phyloP scores from a whole-genome alignment of 1,139 yeast species.

The Candida sp. region DNA sequence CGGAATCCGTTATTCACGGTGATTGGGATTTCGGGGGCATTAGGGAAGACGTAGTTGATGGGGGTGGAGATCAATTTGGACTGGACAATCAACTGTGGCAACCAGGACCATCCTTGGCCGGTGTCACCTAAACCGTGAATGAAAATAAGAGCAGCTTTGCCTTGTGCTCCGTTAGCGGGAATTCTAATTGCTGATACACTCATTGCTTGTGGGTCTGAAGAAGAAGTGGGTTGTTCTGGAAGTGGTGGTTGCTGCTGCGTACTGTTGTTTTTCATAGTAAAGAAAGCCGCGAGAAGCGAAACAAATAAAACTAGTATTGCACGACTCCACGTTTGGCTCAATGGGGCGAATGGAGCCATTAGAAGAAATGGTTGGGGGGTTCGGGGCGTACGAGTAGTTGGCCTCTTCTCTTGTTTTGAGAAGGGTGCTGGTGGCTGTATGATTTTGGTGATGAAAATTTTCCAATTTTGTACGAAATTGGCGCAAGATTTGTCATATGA shows the following conservation, averaged over 20 bases:
- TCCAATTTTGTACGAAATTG: too few species aligned
- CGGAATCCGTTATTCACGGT: constrained; percentile 66
- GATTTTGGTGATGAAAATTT: too few species aligned
- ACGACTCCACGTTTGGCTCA: not conserved
- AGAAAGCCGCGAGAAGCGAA: not conserved
- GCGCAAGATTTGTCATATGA: too few species aligned
- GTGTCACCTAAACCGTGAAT: constrained; percentile 93
- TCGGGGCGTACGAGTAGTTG: not conserved
- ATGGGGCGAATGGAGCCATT: too few species aligned
- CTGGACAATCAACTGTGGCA: constrained; percentile 55
- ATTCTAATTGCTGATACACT: constrained; percentile 25
- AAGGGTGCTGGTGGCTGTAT: too few species aligned
- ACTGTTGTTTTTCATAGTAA: not conserved
- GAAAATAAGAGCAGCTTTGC: constrained; percentile 69
- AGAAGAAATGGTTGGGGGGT: too few species aligned
- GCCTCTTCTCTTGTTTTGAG: not conserved
- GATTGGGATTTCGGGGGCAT: constrained; percentile 79
- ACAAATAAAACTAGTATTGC: not conserved
- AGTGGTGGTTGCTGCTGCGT: not conserved
- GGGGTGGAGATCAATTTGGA: constrained; percentile 51
- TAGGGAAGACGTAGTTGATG: constrained; percentile 84
- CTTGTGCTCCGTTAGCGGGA: constrained; percentile 25
- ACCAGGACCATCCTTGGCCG: constrained; percentile 89
- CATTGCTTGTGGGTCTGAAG: constrained; percentile 5
- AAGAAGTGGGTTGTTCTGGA: not conserved